These are phyloP conservation scores for Phytophthora megakarya DNA, from an alignment of 352 stramenopile species.

Conservation along the genomic window DNA sequence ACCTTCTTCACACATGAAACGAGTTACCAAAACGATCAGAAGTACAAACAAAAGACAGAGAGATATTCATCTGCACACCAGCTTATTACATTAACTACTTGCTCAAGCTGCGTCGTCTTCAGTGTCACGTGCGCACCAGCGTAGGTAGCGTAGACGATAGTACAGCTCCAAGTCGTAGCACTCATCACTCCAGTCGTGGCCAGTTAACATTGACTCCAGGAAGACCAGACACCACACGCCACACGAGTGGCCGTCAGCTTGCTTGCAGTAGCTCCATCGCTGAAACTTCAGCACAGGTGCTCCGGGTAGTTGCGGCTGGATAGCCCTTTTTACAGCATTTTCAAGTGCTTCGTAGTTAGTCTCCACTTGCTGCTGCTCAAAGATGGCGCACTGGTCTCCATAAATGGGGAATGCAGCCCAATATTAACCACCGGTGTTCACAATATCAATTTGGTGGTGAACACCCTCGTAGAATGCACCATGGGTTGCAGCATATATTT, in stretches of 20 bases:
- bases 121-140: no score
- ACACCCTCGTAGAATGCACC: constrained; percentile 4
- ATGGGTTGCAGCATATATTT: not conserved
- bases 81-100: no score
- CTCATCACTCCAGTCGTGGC: constrained; percentile 6
- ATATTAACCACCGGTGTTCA: constrained; percentile 6
- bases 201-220: constrained; percentile 11
- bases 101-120: no score
- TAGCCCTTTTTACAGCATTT: not conserved
- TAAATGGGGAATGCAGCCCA: constrained; percentile 17
- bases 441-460: not conserved
- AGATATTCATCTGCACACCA: no score
- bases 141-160: constrained; percentile 11
- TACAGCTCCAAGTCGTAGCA: constrained; percentile 11
- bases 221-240: constrained; percentile 17
- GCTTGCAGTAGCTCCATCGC: not conserved
- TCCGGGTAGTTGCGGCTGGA: constrained; percentile 1
- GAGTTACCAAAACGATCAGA: no score
- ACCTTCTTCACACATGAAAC: no score
- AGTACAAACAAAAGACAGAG: no score
- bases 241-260: constrained; percentile 12
- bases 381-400: not conserved
- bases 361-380: constrained; percentile 6
- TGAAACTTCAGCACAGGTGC: not conserved
- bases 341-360: not conserved